Conservation (phyloP, 371 early-diverging fungal genomes). For the Apophysomyces elegans region DNA sequence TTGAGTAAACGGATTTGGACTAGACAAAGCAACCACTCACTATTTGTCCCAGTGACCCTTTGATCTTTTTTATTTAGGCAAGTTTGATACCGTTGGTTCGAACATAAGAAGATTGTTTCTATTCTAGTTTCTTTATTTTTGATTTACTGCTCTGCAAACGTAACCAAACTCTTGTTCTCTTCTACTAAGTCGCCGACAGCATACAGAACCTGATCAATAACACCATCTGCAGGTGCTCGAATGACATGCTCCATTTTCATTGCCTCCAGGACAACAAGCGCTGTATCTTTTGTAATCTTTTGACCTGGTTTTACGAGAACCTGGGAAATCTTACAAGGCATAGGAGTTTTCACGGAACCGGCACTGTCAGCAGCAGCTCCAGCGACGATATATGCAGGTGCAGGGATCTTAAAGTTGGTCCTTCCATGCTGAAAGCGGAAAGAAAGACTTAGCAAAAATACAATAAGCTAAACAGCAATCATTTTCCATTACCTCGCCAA, state of each 20-base stretch:
- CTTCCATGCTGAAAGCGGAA: slow-evolving; percentile 46
- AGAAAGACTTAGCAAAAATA: not conserved
- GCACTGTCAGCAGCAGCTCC: slow-evolving; percentile 53
- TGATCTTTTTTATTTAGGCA: not conserved
- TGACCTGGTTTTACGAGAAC: slow-evolving; percentile 84
- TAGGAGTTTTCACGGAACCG: slow-evolving; percentile 86
- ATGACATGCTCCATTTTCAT: slow-evolving; percentile 99
- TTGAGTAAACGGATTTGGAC: no score
- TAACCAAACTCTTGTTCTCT: slow-evolving; percentile 83
- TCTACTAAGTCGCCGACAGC: slow-evolving; percentile 88
- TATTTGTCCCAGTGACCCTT: not conserved
- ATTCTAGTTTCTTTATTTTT: not conserved
- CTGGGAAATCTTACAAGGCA: slow-evolving; percentile 96
- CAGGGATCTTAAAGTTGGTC: slow-evolving; percentile 64
- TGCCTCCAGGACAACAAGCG: slow-evolving; percentile 90
- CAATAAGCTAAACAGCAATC: not conserved
- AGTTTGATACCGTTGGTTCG: no score
- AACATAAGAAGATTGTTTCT: no score
- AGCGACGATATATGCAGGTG: slow-evolving; percentile 59
- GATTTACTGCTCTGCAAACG: slow-evolving; percentile 58
- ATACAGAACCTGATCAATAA: slow-evolving; percentile 75
- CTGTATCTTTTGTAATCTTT: slow-evolving; percentile 80
- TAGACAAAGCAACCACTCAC: not conserved
- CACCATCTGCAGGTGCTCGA: slow-evolving; percentile 82
- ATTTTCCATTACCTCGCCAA: slow-evolving; percentile 55